phyloP scores from a whole-genome alignment of 169 alveolate species.

The Cryptosporidium sp. region DNA sequence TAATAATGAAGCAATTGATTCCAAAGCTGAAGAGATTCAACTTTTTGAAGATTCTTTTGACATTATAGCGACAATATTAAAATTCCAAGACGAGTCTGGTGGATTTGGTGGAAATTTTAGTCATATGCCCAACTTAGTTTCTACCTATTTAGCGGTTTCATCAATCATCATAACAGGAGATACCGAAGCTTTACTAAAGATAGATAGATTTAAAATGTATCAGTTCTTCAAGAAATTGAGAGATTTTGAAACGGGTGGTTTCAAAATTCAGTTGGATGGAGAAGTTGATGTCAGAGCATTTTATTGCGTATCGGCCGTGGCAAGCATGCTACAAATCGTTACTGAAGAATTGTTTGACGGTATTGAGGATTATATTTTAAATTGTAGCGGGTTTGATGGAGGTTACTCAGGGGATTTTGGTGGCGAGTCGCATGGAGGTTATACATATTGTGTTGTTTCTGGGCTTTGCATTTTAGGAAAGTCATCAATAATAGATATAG shows the following conservation, averaged over 20 bases:
- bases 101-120: conserved; percentile 93
- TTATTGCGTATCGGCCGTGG: conserved; percentile 93
- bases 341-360: conserved; percentile 88
- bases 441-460: conserved; percentile 96
- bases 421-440: conserved; percentile 98
- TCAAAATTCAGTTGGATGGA: conserved; percentile 92
- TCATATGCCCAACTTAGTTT: conserved; percentile 91
- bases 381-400: conserved; percentile 97
- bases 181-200: conserved; percentile 85
- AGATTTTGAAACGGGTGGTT: conserved; percentile 91
- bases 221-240: conserved; percentile 85
- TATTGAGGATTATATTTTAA: conserved; percentile 88
- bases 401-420: conserved; percentile 94
- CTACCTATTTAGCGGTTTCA: conserved; percentile 93
- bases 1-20: neutral
- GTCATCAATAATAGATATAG: conserved; percentile 87
- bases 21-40: neutral
- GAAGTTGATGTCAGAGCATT: conserved; percentile 95
- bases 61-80: conserved; percentile 76
- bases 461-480: conserved; percentile 88
- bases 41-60: conserved; percentile 46
- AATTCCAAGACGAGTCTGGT: conserved; percentile 80
- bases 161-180: conserved; percentile 77
- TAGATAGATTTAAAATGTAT: conserved; percentile 89
- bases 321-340: conserved; percentile 89